Conservation (phyloP, 495 filamentous ascomycete species). For the Annulohypoxylon moriforme region DNA sequence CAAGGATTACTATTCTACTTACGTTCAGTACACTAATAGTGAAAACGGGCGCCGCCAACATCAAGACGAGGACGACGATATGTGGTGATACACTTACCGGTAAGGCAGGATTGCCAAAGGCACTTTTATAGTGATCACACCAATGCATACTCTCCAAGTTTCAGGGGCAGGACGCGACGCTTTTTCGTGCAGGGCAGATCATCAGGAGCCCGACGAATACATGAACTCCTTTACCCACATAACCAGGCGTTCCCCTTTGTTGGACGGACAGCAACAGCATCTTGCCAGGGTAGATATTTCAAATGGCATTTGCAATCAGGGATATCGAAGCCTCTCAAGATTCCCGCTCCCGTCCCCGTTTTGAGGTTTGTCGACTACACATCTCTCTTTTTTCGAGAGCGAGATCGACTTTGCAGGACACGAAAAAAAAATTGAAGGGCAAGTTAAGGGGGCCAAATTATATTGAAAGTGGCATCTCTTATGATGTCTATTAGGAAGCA, state of each 20-base stretch:
- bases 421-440: slow-evolving; percentile 10
- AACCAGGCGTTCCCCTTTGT: slow-evolving; percentile 28
- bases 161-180: slow-evolving; percentile 23
- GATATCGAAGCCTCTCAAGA: background rate
- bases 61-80: slow-evolving; percentile 43
- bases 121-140: slow-evolving; percentile 32
- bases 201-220: slow-evolving; percentile 32
- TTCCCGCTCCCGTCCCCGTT: background rate
- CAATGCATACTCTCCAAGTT: slow-evolving; percentile 46
- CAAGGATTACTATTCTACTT: slow-evolving; percentile 50
- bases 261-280: slow-evolving; percentile 32
- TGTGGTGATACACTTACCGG: slow-evolving; percentile 44
- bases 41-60: slow-evolving; percentile 40
- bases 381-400: slow-evolving; percentile 4
- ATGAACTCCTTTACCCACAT: slow-evolving; percentile 12
- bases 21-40: slow-evolving; percentile 45
- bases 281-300: slow-evolving; percentile 22
- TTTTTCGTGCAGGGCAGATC: slow-evolving; percentile 26
- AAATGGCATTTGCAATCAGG: slow-evolving; percentile 36
- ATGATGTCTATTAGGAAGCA: slow-evolving; percentile 25
- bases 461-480: slow-evolving; percentile 24
- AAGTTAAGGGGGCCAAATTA: slow-evolving; percentile 15
- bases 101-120: slow-evolving; percentile 24
- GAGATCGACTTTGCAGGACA: background rate
- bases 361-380: slow-evolving; percentile 18